Evolutionary conservation across 805 yeast species (phyloP).

Genomic region (Phaffomyces opuntiae): DNA sequence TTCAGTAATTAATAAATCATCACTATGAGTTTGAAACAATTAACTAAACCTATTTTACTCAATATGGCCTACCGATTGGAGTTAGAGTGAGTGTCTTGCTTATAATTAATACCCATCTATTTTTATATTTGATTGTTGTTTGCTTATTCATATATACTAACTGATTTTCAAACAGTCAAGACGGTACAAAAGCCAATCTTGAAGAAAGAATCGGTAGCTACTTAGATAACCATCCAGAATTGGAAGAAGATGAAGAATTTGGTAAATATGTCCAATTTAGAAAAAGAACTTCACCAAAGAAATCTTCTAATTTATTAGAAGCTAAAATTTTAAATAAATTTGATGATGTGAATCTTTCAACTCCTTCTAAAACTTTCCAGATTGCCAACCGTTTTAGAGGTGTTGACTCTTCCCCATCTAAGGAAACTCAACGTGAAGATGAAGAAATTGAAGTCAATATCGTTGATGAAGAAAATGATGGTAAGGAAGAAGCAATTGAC

Average conservation of each 20-base stretch:
- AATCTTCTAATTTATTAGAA: slow-evolving; percentile 3
- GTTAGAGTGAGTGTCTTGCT: slow-evolving; percentile 23
- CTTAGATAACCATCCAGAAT: slow-evolving; percentile 26
- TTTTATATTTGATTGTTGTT: not conserved
- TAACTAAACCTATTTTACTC: slow-evolving; percentile 32
- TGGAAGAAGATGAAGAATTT: slow-evolving; percentile 18
- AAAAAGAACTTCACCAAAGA: slow-evolving; percentile 23
- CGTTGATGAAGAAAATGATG: slow-evolving; percentile 5
- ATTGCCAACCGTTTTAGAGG: slow-evolving; percentile 17
- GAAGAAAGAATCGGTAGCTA: slow-evolving; percentile 24
- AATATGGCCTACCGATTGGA: slow-evolving; percentile 29
- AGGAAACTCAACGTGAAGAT: slow-evolving; percentile 8
- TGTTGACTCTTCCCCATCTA: slow-evolving; percentile 17
- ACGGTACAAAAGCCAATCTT: slow-evolving; percentile 25
- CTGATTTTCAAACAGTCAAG: slow-evolving; percentile 11
- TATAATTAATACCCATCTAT: not conserved
- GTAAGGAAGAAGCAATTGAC: slow-evolving; percentile 7
- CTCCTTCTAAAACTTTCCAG: slow-evolving; percentile 17
- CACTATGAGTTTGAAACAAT: slow-evolving; percentile 26
- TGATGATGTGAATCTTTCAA: slow-evolving; percentile 3
- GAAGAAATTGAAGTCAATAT: slow-evolving; percentile 8
- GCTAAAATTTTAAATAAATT: no score
- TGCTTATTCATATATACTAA: no score
- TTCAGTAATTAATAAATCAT: no score
- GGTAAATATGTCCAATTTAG: slow-evolving; percentile 22